Evolutionary conservation across 2,329 filamentous ascomycete genomes (phyloP).

Genomic region (Alternaria rosae): DNA sequence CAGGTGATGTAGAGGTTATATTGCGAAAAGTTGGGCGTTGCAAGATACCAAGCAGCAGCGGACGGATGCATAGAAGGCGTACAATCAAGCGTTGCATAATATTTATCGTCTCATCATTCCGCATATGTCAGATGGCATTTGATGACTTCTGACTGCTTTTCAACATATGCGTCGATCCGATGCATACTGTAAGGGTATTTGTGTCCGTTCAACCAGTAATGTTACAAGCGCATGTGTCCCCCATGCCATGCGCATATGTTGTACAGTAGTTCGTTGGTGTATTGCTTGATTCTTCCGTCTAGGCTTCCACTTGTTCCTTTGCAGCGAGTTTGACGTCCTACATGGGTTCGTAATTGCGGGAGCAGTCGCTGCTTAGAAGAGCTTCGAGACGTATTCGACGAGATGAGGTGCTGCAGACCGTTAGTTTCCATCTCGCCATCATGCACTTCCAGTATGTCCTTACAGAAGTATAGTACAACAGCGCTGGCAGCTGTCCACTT

Average conservation of each 20-base stretch:
- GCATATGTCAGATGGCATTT: background rate
- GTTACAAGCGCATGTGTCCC: conserved; percentile 9
- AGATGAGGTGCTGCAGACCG: conserved; percentile 60
- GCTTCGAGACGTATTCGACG: conserved; percentile 61
- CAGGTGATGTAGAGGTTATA: conserved; percentile 20
- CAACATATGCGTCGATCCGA: background rate
- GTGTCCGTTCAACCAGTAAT: background rate
- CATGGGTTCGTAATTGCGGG: background rate
- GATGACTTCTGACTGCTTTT: background rate
- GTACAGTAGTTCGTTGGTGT: conserved; percentile 2
- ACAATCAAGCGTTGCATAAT: conserved; percentile 2
- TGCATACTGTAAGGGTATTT: background rate
- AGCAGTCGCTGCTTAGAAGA: conserved; percentile 50
- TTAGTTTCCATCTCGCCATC: background rate
- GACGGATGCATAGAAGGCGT: conserved; percentile 8
- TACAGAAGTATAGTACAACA: conserved; percentile 79
- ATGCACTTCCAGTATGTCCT: conserved; percentile 37
- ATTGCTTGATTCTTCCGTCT: background rate
- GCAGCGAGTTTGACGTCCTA: background rate
- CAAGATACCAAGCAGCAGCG: conserved; percentile 21
- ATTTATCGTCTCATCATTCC: background rate
- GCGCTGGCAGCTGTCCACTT: conserved; percentile 72
- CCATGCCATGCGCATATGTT: conserved; percentile 6
- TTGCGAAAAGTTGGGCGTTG: conserved; percentile 24
- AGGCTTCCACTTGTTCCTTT: background rate